Conservation (phyloP, 106 monocot species). For the Dendrobium officinale region DNA sequence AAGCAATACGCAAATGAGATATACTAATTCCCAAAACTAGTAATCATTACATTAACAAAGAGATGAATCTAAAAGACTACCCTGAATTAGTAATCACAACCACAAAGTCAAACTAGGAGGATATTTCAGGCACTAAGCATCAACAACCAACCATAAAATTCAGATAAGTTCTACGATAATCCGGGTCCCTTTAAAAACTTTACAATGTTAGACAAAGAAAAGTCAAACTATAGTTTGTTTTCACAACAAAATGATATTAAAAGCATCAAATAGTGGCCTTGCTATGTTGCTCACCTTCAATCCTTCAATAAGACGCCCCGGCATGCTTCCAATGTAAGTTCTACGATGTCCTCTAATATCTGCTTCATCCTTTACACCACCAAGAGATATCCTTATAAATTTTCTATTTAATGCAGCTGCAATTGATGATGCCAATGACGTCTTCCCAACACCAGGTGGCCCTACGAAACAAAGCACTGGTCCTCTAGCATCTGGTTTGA, state of each 20-base stretch:
- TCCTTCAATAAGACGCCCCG: conserved; percentile 97
- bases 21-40: not conserved
- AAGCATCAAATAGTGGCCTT: not conserved
- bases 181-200: not conserved
- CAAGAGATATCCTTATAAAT: conserved; percentile 89
- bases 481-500: conserved; percentile 97
- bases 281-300: conserved; percentile 52
- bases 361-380: conserved; percentile 98
- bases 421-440: conserved; percentile 97
- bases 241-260: not conserved
- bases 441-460: conserved; percentile 98
- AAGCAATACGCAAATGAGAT: not conserved
- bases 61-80: not conserved
- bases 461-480: conserved; percentile 98
- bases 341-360: conserved; percentile 98
- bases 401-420: conserved; percentile 89
- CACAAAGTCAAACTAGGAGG: not conserved
- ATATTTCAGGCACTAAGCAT: not conserved
- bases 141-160: not conserved
- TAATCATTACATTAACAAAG: not conserved
- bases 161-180: not conserved
- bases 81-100: not conserved
- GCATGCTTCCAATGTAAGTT: conserved; percentile 99
- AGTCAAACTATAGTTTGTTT: not conserved
- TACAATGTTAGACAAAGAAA: not conserved